These are phyloP conservation scores for Gloeophyllum trabeum DNA, from an alignment of 768 basidiomycete genomes.

Conservation along the genomic window DNA sequence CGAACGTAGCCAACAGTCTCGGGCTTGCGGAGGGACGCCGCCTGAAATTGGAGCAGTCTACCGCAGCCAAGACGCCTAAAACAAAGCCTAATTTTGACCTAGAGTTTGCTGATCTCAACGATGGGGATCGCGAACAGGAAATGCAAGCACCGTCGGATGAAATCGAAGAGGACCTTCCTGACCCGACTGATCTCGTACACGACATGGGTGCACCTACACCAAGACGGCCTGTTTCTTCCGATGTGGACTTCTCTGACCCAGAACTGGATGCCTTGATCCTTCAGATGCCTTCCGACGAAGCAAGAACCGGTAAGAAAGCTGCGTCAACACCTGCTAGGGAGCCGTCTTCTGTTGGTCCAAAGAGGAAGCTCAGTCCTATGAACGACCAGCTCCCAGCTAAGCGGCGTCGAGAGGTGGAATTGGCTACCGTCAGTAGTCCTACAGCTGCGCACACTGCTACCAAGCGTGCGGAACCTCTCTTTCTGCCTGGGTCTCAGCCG, in stretches of 20 bases:
- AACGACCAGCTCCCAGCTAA: too few species aligned
- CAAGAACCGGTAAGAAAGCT: too few species aligned
- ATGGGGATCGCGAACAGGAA: slow-evolving; percentile 1
- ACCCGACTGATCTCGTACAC: slow-evolving; percentile 18
- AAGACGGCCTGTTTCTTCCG: slow-evolving; percentile 16
- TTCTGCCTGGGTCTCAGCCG: too few species aligned
- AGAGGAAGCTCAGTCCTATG: too few species aligned
- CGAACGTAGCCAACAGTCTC: slow-evolving; percentile 5
- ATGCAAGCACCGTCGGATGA: slow-evolving; percentile 10
- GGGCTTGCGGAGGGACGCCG: slow-evolving; percentile 23
- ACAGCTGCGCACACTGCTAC: too few species aligned
- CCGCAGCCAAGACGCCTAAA: slow-evolving; percentile 7
- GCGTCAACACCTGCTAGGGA: too few species aligned
- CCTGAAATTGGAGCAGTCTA: slow-evolving; percentile 27
- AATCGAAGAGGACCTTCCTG: slow-evolving; percentile 22
- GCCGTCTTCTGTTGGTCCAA: too few species aligned
- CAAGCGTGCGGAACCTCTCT: too few species aligned
- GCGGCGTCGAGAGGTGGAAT: too few species aligned
- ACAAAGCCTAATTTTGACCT: slow-evolving; percentile 35
- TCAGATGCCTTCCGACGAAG: slow-evolving; percentile 9
- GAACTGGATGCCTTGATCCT: slow-evolving; percentile 33
- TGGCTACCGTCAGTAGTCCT: too few species aligned
- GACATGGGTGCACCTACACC: slow-evolving; percentile 14
- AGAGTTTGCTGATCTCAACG: slow-evolving; percentile 29
- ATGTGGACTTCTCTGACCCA: slow-evolving; percentile 28